phyloP scores from a whole-genome alignment of 1,139 yeast species.

The Pneumocystis carinii region DNA sequence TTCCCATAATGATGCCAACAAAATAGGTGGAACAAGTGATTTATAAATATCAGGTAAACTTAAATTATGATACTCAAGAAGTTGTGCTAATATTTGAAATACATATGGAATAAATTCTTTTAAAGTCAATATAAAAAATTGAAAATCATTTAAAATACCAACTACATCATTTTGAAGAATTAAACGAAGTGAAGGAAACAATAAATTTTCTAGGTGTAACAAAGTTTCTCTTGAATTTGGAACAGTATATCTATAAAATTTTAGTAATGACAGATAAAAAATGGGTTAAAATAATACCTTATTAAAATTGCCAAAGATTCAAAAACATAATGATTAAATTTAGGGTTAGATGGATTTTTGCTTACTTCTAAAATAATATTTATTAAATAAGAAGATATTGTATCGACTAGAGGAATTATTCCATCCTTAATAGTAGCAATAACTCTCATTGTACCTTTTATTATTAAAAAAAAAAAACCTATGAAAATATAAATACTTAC shows the following conservation, averaged over 20 bases:
- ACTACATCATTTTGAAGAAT: conserved; percentile 74
- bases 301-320: conserved; percentile 73
- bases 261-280: not conserved
- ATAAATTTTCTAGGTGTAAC: conserved; percentile 32
- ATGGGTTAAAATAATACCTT: conserved; percentile 29
- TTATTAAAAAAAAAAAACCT: not conserved
- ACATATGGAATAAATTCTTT: conserved; percentile 79
- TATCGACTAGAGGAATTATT: conserved; percentile 28
- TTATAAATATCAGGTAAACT: conserved; percentile 49
- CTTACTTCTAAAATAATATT: conserved; percentile 56
- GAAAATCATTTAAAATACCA: conserved; percentile 2
- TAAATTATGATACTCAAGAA: conserved; percentile 49
- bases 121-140: not conserved
- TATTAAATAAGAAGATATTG: conserved; percentile 37
- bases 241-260: not conserved
- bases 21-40: conserved; percentile 59
- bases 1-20: conserved; percentile 89
- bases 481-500: conserved; percentile 20
- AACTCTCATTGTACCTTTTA: conserved; percentile 49
- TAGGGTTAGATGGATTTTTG: conserved; percentile 89
- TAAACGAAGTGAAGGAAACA: conserved; percentile 52
- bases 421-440: conserved; percentile 60
- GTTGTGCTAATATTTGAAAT: conserved; percentile 70
- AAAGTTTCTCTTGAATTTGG: conserved; percentile 13
- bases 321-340: conserved; percentile 77